These are phyloP conservation scores for Alternaria incomplexa DNA, from an alignment of 2,329 filamentous ascomycete species.

Conservation along the genomic window DNA sequence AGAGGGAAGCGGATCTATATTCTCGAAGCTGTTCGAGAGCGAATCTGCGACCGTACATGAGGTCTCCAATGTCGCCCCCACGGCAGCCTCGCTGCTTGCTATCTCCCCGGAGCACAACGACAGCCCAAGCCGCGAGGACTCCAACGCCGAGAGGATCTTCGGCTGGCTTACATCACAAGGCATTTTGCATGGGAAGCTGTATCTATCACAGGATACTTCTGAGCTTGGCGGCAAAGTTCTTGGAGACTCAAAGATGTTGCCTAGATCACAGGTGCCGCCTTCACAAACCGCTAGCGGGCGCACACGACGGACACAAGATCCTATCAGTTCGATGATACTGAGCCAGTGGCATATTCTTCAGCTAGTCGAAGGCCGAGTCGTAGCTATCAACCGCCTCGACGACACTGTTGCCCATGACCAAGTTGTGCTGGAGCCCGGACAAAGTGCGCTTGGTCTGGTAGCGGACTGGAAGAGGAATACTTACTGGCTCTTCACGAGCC, in stretches of 20 bases:
- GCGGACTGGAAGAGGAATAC: slow-evolving; percentile 95
- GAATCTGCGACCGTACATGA: slow-evolving; percentile 83
- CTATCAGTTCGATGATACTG: slow-evolving; percentile 79
- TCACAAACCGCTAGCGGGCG: slow-evolving; percentile 69
- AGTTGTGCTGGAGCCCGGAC: slow-evolving; percentile 77
- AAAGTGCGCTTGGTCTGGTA: slow-evolving; percentile 81
- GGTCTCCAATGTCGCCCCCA: slow-evolving; percentile 64
- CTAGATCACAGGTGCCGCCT: slow-evolving; percentile 74
- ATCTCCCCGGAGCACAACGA: slow-evolving; percentile 76
- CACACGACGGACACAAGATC: slow-evolving; percentile 70
- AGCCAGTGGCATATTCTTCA: slow-evolving; percentile 93
- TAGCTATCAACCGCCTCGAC: slow-evolving; percentile 86
- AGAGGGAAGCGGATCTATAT: slow-evolving; percentile 85
- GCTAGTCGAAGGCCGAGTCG: slow-evolving; percentile 80
- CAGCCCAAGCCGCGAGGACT: slow-evolving; percentile 56
- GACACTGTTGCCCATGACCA: slow-evolving; percentile 88
- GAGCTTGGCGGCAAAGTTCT: slow-evolving; percentile 78
- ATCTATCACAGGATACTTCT: slow-evolving; percentile 64
- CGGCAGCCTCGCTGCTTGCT: slow-evolving; percentile 70
- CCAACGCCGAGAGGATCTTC: slow-evolving; percentile 73
- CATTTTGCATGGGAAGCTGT: slow-evolving; percentile 83
- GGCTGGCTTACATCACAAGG: slow-evolving; percentile 91
- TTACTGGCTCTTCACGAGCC: slow-evolving; percentile 91
- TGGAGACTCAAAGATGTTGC: slow-evolving; percentile 77
- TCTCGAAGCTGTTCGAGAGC: slow-evolving; percentile 83